Conservation (phyloP, 2,329 filamentous ascomycete genomes). For the Catunica adiposa region DNA sequence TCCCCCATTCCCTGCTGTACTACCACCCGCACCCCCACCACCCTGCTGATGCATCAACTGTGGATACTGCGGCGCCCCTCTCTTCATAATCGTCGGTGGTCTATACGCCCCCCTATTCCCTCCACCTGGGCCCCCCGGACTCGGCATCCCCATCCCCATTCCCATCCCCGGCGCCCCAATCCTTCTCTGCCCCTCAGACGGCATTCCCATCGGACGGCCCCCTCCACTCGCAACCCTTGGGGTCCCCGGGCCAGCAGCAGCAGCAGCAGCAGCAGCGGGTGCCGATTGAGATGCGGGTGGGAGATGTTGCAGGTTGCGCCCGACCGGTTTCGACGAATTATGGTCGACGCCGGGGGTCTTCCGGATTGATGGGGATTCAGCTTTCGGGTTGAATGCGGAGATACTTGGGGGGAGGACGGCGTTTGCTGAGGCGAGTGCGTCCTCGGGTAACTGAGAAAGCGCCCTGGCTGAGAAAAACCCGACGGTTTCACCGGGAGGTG, state of each 20-base stretch:
- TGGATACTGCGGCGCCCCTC: slow-evolving; percentile 19
- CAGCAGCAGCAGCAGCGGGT: too few relatives aligned
- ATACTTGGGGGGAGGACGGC: slow-evolving; percentile 28
- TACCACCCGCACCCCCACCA: too few relatives aligned
- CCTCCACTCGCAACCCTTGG: slow-evolving; percentile 18
- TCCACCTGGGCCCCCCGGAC: slow-evolving; percentile 27
- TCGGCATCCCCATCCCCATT: slow-evolving; percentile 26
- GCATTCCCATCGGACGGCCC: slow-evolving; percentile 15
- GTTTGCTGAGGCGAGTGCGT: slow-evolving; percentile 24
- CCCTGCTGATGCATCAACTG: slow-evolving; percentile 17
- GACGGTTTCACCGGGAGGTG: slow-evolving; percentile 25
- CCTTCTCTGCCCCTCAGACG: slow-evolving; percentile 19
- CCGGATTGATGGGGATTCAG: slow-evolving; percentile 69
- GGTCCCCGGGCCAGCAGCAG: slow-evolving; percentile 17
- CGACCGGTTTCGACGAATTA: slow-evolving; percentile 55
- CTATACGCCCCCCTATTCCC: slow-evolving; percentile 42
- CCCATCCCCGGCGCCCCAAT: slow-evolving; percentile 43
- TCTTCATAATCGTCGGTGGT: slow-evolving; percentile 39
- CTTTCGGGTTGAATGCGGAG: slow-evolving; percentile 53
- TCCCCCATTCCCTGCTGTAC: too few relatives aligned
- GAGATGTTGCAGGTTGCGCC: slow-evolving; percentile 37
- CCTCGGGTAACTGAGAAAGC: slow-evolving; percentile 38
- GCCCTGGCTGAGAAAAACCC: slow-evolving; percentile 58
- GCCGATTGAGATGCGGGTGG: slow-evolving; percentile 22
- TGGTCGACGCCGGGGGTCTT: slow-evolving; percentile 83